Base-by-base conservation (phyloP, 116 monocot species). In the Papilionanthe hybrid region DNA sequence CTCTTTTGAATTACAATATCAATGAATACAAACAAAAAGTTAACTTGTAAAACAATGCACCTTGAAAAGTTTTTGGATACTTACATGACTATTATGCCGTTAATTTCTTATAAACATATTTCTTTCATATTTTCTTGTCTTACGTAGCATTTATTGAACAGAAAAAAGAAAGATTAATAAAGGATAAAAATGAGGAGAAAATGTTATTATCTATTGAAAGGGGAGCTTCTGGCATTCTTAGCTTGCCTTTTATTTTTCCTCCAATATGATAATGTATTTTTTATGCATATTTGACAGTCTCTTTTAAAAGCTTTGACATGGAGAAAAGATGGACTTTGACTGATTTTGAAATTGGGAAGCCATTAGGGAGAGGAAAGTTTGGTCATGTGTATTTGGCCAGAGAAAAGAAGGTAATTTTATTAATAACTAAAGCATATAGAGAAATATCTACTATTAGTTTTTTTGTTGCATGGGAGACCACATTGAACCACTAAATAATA, bases 351-450 rank as follows among this genome's bases (percentile, higher is more conserved):
- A 88, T 99, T 30, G 95, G 99, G 71, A 99, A 86, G 84, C 93
- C 99, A 27, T 90, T 99, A 45, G 99, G 99, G 76, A 90, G 99
- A 82, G 99, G 99, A 48, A 99, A 99, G 47, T 99, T 99, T 88
- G 99, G 99, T 2, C 99, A 95, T 78, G 99, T 99, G 11, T 99
- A 95, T 84, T 73, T 99, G 82, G 99, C 99, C 72, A 85, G 91
- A 81, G 98, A 99, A 79, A 99, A 93, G 79, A 93, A 49, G 93
- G 97, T 97, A 86, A 10, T 11, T 25, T 71, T 17, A 0, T 25
- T 19, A 41, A 32, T 19, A 29, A 32, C 37, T 32, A 3, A 9
- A 29, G 9, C 12, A 15, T 9, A 68, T 37, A 17, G 17, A 69
- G 4, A 69, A 13, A 37, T 32, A 68, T 30, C 27, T 4, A 32